phyloP scores from a whole-genome alignment of 176 grass and related monocot species.

The Raddia distichophylla region DNA sequence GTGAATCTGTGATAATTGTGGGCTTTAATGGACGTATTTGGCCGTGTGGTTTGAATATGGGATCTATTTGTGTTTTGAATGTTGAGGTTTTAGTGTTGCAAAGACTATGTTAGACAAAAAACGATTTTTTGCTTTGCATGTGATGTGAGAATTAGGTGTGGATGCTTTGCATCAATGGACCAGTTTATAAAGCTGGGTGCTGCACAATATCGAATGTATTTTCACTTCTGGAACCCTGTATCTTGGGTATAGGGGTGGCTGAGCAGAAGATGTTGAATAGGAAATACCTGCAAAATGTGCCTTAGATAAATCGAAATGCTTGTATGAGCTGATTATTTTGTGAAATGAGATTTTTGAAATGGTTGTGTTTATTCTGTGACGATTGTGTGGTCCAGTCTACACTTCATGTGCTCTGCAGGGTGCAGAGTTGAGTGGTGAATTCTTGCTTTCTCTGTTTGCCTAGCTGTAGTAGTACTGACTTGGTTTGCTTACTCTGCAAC shows the following conservation, averaged over 20 bases:
- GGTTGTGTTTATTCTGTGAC: conserved; percentile 8
- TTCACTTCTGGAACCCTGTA: background rate
- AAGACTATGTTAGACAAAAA: background rate
- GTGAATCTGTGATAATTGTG: background rate
- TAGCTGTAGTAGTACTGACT: background rate
- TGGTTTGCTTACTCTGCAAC: background rate
- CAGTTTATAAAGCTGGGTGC: conserved; percentile 11
- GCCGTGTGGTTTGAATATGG: background rate
- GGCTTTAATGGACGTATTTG: background rate
- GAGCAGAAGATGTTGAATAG: conserved; percentile 11
- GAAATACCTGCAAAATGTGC: background rate
- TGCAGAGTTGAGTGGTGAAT: background rate
- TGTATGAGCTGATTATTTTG: background rate
- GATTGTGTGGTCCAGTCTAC: background rate
- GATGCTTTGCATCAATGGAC: conserved; percentile 6
- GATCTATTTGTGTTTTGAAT: conserved; percentile 26
- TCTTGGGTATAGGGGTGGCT: conserved; percentile 22
- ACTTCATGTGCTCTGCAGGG: background rate
- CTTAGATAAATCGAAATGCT: conserved; percentile 20
- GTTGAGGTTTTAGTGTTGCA: conserved; percentile 17
- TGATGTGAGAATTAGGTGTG: background rate
- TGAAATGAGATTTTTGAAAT: background rate
- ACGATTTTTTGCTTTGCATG: background rate
- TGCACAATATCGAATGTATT: background rate
- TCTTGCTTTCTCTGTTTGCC: background rate